phyloP scores from a whole-genome alignment of 805 yeast genomes.

The Lachancea quebecensis region DNA sequence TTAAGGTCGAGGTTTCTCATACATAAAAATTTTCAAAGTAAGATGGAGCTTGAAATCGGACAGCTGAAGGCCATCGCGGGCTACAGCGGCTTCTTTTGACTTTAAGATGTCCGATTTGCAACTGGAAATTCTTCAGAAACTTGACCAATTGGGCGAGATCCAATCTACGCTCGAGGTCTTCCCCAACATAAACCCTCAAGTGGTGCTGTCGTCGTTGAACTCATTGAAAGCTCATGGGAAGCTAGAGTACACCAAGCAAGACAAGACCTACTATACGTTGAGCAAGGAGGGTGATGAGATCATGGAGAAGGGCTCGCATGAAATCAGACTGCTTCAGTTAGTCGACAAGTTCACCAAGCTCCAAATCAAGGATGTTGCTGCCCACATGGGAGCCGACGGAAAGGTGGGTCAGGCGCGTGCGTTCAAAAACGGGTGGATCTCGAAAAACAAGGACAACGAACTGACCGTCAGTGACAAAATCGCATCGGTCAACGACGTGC shows the following conservation, averaged over 20 bases:
- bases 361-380: slow-evolving; percentile 63
- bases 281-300: slow-evolving; percentile 80
- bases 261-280: slow-evolving; percentile 66
- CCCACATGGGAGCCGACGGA: slow-evolving; percentile 75
- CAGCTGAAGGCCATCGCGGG: not conserved
- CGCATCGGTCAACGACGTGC: slow-evolving; percentile 34
- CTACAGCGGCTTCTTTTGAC: not conserved
- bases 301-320: slow-evolving; percentile 80
- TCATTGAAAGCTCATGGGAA: slow-evolving; percentile 80
- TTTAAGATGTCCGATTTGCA: slow-evolving; percentile 60
- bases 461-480: slow-evolving; percentile 53
- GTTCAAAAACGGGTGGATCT: slow-evolving; percentile 94
- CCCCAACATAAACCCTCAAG: slow-evolving; percentile 56
- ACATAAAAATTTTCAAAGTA: slow-evolving; percentile 2
- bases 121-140: slow-evolving; percentile 51
- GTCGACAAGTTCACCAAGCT: slow-evolving; percentile 69
- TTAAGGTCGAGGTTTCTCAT: not conserved
- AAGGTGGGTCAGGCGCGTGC: slow-evolving; percentile 95
- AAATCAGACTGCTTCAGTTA: slow-evolving; percentile 73
- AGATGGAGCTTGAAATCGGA: not conserved
- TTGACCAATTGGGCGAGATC: slow-evolving; percentile 57
- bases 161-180: slow-evolving; percentile 63
- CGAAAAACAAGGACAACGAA: slow-evolving; percentile 71
- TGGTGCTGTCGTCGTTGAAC: slow-evolving; percentile 74
- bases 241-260: slow-evolving; percentile 66